These are phyloP conservation scores for Penicillium sp. DNA, from an alignment of 2,329 filamentous ascomycete species.

Conservation along the genomic window DNA sequence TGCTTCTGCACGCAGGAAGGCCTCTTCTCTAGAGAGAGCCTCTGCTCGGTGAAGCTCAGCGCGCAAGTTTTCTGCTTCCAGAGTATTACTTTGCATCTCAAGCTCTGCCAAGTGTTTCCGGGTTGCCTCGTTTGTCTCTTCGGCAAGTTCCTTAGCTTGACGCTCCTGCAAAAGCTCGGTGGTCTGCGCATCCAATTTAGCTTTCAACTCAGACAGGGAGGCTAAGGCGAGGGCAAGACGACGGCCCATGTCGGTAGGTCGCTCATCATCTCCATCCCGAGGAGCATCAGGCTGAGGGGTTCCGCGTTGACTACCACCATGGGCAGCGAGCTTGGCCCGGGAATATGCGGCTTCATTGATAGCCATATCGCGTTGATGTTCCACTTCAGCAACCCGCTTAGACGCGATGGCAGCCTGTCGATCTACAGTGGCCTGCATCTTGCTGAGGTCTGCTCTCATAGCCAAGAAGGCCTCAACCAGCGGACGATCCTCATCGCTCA, in stretches of 20 bases:
- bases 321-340: slow-evolving; percentile 85
- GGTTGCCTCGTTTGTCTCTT: slow-evolving; percentile 79
- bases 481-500: slow-evolving; percentile 88
- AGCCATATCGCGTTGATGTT: slow-evolving; percentile 91
- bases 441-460: slow-evolving; percentile 84
- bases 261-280: slow-evolving; percentile 60
- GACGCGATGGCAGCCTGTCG: slow-evolving; percentile 82
- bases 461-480: slow-evolving; percentile 86
- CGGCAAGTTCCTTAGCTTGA: slow-evolving; percentile 75
- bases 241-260: slow-evolving; percentile 70
- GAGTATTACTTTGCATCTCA: slow-evolving; percentile 76
- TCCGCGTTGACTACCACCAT: slow-evolving; percentile 65
- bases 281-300: slow-evolving; percentile 51
- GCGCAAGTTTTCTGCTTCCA: slow-evolving; percentile 80
- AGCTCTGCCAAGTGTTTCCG: slow-evolving; percentile 81
- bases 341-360: slow-evolving; percentile 93
- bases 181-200: slow-evolving; percentile 66
- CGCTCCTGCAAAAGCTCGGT: slow-evolving; percentile 77
- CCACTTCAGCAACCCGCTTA: slow-evolving; percentile 86
- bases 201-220: slow-evolving; percentile 74
- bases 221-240: slow-evolving; percentile 80
- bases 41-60: slow-evolving; percentile 80
- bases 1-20: slow-evolving; percentile 73
- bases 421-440: slow-evolving; percentile 86
- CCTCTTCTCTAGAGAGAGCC: slow-evolving; percentile 74